Base-by-base conservation (phyloP, 1,284 basidiomycete genomes). In the Cryptococcus wingfieldii region DNA sequence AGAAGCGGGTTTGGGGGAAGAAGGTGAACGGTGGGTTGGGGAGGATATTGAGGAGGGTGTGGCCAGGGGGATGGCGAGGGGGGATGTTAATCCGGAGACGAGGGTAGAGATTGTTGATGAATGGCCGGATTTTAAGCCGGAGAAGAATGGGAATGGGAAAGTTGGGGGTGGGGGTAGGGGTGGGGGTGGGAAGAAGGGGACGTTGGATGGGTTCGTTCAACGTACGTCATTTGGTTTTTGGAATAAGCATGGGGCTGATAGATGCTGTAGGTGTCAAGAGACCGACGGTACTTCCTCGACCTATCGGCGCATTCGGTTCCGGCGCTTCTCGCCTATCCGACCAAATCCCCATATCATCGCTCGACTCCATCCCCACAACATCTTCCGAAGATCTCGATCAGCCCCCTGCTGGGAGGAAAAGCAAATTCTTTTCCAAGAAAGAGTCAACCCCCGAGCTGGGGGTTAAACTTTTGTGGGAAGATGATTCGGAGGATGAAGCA, bases 61-160 rank as follows among this genome's bases (percentile, higher is more conserved):
- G 13, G 80, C 80, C 2, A 65, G 81, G 68, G 80, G 80, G 42
- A 80, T 97, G 41, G 90, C 91, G 0, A 62, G 75, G 27, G 94
- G 94, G 2, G 84, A 89, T 58, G 71, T 85, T 34, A 87, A 92
- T 74, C 94, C 94, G 3, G 83, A 87, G 51, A 86, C 85, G 9
- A 79, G 83, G 28, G 68, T 81, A 46, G 83, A 85, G 1, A 90
- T 96, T 79, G 76, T 81, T 39, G 91, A 95, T 69, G 87, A 88
- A 68, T 88, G 89, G 75, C 86, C 89, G 10, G 72, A 77, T 9
- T 92, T 60, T 56, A 39, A 61, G 42, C 69, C 72, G 27, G 42
- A 38, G 19, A 38, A 38, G n/a, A 51, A 44, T 27, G 37, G 38
- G 18, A 28, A 6, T 23, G 4, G 28, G 25, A 41, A 46, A 46